Base-by-base conservation (phyloP, 176 grass and related monocot genomes). In the Rhynchospora pubera region DNA sequence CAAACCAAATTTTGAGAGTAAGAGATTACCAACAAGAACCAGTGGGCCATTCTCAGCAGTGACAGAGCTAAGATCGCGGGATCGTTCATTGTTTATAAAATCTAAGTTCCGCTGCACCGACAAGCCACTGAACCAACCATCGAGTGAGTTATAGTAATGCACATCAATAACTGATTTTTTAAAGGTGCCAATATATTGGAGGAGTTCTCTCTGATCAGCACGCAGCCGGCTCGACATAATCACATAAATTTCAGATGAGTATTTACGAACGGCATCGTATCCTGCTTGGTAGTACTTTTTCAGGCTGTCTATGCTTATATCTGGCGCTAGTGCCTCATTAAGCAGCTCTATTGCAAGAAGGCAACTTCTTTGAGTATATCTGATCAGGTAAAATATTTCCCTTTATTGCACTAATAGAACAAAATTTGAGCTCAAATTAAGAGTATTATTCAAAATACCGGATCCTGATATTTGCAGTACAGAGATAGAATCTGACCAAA, bases 331-430 rank as follows among this genome's bases (percentile, higher is more conserved):
- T 0, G 94, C 91, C 52, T 93, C 91, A 7, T 97, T 97, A 11
- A 97, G 47, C 2, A 97, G 62, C 84, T 93, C 91, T 5, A 97
- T 24, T 1, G 94, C 91, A 9, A 91, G 67, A 24, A 97, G 89
- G 45, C 86, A 80, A 0, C 30, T 59, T 23, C 86, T 82, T 0
- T 15, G 7, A 5, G 86, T 84, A 65, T 97, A 97, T 78, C 93
- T 97, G 30, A 16, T 39, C 34, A 39, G 34, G 34, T 39, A 39
- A 39, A 39, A 39, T 39, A 39, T 39, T 39, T 1, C 34, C 34
- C 34, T 39, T 39, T 39, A 39, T 39, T 39, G 2, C 34, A 39
- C 34, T 39, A 39, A 39, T 39, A 39, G 34, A 39, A 39, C 34
- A 39, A 39, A 39, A 39, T 39, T 39, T 39, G 34, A 2, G 34